Base-by-base conservation (phyloP, 2,329 filamentous ascomycete genomes). In the Coccinonectria pachysandricola region DNA sequence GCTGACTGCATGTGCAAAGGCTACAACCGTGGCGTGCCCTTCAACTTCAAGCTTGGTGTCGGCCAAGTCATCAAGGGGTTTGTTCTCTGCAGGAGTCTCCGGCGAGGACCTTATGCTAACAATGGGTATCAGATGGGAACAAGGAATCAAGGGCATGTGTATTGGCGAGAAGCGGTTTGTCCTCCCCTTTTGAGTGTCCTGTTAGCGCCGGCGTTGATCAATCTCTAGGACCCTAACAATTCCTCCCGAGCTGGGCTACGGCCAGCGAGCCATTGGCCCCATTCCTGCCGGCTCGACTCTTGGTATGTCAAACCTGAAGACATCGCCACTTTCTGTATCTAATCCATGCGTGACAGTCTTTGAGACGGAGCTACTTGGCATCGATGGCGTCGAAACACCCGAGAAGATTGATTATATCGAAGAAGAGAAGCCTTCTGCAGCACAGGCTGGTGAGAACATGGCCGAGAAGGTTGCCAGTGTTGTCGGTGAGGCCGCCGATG, bases 121-220 rank as follows among this genome's bases (percentile, higher is more conserved):
- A 31, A 19, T 27, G 22, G 15, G 20, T 26, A 13, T 24, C 36
- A 83, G 78, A 50, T 95, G 87, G 88, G 88, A 96, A 46, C 59
- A 92, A 52, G 88, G 88, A 25, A 69, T 96, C 19, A 46, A 91
- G 28, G 83, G 83, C 49, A 95, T 96, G 87, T 96, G 91, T 59
- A 80, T 92, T 44, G 88, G 91, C 36, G 88, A 96, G 67, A 88
- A 87, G 67, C 73, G 70, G 67, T 64, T 45, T 58, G 56, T 43
- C 21, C 28, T n/a, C n/a, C n/a, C n/a, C n/a, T n/a, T n/a, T n/a
- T n/a, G n/a, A n/a, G n/a, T n/a, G n/a, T n/a, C n/a, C n/a, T n/a
- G n/a, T n/a, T n/a, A n/a, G n/a, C n/a, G n/a, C n/a, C n/a, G n/a
- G n/a, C n/a, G n/a, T n/a, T n/a, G n/a, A n/a, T n/a, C n/a, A n/a